phyloP scores from a whole-genome alignment of 176 grass and related monocot genomes.

The Saccharum spontaneum region DNA sequence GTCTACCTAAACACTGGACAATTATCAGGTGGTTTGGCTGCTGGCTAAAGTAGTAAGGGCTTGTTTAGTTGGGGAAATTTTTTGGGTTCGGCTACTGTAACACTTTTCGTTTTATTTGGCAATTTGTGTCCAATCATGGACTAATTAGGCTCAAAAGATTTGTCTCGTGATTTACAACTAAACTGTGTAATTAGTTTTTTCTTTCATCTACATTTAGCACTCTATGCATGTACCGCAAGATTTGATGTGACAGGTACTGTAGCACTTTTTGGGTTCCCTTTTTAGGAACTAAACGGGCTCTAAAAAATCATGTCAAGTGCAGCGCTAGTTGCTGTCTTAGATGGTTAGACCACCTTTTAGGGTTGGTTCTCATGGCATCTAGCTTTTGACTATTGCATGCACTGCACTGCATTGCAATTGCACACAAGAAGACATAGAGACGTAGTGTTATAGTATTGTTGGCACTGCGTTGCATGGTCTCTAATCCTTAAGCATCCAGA shows the following conservation, averaged over 20 bases:
- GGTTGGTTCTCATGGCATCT: conserved; percentile 46
- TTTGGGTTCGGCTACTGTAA: no score
- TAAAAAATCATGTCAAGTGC: conserved; percentile 22
- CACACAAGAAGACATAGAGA: neutral
- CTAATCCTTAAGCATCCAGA: neutral
- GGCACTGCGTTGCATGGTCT: neutral
- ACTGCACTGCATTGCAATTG: neutral
- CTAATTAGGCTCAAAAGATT: no score
- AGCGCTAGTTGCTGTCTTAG: neutral
- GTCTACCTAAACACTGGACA: conserved; percentile 38
- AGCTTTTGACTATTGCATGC: conserved; percentile 43
- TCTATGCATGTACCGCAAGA: no score
- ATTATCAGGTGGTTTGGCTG: conserved; percentile 42
- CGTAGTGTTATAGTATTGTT: neutral
- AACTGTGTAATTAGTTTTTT: no score
- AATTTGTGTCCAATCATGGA: no score
- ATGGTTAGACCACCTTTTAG: conserved; percentile 39
- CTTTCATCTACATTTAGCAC: no score
- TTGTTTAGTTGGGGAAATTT: no score
- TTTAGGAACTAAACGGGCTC: no score
- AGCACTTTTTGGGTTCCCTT: no score
- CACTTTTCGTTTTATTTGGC: no score
- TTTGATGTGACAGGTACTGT: no score
- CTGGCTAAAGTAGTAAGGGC: conserved; percentile 22
- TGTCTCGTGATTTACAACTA: no score